Percentiles rank a stretch among this genome's conserved stretches.
These are phyloP conservation scores for Thuidium tamariscinum DNA, from an alignment of 225 moss, liverwort and hornwort genomes.

Conservation along the genomic window DNA sequence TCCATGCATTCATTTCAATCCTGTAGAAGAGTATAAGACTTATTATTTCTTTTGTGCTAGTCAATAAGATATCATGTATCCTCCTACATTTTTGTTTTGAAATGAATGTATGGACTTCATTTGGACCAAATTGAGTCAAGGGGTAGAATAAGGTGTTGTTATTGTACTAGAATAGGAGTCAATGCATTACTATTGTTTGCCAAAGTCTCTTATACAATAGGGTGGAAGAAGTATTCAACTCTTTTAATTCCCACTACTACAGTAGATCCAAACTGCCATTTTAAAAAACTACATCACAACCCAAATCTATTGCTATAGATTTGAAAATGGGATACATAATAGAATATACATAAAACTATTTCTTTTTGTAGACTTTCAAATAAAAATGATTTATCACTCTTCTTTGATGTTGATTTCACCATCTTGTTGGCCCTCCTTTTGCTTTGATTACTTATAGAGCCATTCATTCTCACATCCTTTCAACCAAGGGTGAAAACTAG, in stretches of 20 bases:
- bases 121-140: background rate
- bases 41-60: background rate
- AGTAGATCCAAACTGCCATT: background rate
- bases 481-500: accelerated
- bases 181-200: background rate
- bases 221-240: accelerated
- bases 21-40: accelerated
- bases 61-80: background rate
- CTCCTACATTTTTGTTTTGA: background rate
- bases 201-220: background rate
- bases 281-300: background rate
- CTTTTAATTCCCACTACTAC: background rate
- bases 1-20: background rate
- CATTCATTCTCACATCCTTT: background rate
- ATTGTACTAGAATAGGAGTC: accelerated
- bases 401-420: background rate
- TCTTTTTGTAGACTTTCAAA: background rate
- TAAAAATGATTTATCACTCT: background rate
- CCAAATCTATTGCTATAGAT: background rate
- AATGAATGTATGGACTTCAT: background rate
- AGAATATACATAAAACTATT: background rate
- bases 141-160: accelerated
- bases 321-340: background rate
- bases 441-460: background rate
- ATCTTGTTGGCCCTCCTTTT: background rate